Percentiles rank a stretch among this genome's conserved stretches.
These are phyloP conservation scores for Zymoseptoria crescenta DNA, from an alignment of 2,329 filamentous ascomycete species.

Conservation along the genomic window DNA sequence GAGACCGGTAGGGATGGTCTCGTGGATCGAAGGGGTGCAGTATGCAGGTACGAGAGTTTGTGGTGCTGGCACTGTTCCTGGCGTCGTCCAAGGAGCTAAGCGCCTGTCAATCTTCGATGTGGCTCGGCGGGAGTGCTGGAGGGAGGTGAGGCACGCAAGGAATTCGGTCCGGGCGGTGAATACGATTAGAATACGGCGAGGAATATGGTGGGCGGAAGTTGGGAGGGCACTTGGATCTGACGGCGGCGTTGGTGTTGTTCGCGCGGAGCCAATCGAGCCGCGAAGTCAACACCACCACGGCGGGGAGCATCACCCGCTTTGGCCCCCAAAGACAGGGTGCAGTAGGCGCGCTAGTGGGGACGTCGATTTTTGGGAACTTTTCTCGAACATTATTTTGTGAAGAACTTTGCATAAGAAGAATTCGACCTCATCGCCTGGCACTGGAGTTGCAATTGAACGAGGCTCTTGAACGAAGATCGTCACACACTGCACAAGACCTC, in stretches of 20 bases:
- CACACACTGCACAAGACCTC: neutral
- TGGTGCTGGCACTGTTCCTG: neutral
- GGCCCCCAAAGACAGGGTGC: neutral
- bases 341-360: neutral
- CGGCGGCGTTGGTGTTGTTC: neutral
- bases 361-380: neutral
- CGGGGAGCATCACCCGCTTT: neutral
- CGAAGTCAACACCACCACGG: neutral
- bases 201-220: neutral
- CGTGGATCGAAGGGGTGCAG: neutral
- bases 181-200: neutral
- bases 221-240: neutral
- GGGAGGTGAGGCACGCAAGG: neutral
- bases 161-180: neutral
- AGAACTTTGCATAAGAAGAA: neutral
- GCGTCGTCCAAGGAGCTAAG: neutral
- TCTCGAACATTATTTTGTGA: neutral
- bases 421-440: neutral
- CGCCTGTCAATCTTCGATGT: neutral
- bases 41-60: neutral
- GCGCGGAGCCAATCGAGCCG: neutral
- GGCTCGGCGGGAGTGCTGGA: neutral
- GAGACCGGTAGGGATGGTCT: constrained; percentile 1
- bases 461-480: neutral
- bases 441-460: neutral